These are phyloP conservation scores for Coemansia sp. DNA, from an alignment of 192 early-diverging fungal genomes.

Conservation along the genomic window DNA sequence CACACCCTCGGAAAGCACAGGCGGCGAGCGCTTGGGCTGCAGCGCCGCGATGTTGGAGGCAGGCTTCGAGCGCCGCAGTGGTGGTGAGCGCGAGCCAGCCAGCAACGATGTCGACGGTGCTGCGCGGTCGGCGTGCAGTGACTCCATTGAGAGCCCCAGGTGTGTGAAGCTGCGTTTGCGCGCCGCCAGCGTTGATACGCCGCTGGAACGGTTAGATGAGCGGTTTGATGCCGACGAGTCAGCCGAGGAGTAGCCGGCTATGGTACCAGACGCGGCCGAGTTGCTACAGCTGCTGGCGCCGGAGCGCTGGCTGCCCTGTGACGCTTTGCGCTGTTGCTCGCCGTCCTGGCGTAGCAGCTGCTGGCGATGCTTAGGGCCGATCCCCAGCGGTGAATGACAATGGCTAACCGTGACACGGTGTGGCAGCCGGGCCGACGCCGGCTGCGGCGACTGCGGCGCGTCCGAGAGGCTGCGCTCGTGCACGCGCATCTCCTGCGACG, in stretches of 20 bases:
- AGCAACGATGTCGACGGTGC: slow-evolving; percentile 10
- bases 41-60: slow-evolving; percentile 25
- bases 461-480: slow-evolving; percentile 51
- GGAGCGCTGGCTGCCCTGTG: slow-evolving; percentile 46
- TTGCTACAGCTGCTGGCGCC: slow-evolving; percentile 18
- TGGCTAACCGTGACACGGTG: slow-evolving; percentile 47
- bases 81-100: slow-evolving; percentile 13
- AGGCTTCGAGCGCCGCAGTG: slow-evolving; percentile 45
- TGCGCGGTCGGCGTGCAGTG: slow-evolving; percentile 14
- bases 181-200: slow-evolving; percentile 40
- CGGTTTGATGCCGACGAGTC: slow-evolving; percentile 19
- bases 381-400: slow-evolving; percentile 29
- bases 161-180: slow-evolving; percentile 57
- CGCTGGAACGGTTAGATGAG: slow-evolving; percentile 24
- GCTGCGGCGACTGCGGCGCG: slow-evolving; percentile 25
- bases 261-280: slow-evolving; percentile 19
- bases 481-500: neutral
- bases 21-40: slow-evolving; percentile 24
- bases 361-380: slow-evolving; percentile 8
- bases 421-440: slow-evolving; percentile 11
- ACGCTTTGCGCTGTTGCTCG: slow-evolving; percentile 38
- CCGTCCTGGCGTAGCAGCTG: slow-evolving; percentile 4
- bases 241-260: slow-evolving; percentile 16
- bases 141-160: slow-evolving; percentile 53
- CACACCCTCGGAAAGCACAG: slow-evolving; percentile 21